These are phyloP conservation scores for Halenospora varia DNA, from an alignment of 495 filamentous ascomycete species.

Conservation along the genomic window DNA sequence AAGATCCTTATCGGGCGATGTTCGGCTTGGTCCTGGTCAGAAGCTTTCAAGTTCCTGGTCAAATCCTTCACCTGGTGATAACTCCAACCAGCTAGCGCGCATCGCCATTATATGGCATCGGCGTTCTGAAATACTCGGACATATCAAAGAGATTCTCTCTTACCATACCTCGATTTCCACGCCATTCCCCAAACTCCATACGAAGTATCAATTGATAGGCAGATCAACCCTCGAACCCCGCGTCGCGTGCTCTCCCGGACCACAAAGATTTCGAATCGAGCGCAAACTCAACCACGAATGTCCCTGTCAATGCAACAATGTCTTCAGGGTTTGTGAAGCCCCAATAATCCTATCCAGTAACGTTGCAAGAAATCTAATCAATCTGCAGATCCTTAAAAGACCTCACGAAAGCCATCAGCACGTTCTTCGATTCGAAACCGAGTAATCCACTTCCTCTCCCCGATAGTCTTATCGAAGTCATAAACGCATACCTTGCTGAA, in stretches of 20 bases:
- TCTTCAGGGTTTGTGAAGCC: neutral
- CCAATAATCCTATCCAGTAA: neutral
- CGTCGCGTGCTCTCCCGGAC: neutral
- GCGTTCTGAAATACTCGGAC: too few species aligned
- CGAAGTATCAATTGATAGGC: neutral
- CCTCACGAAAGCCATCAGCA: constrained; percentile 52
- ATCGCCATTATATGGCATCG: too few species aligned
- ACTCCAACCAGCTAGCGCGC: too few species aligned
- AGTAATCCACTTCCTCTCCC: constrained; percentile 52
- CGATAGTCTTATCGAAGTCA: constrained; percentile 49
- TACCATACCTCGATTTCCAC: too few species aligned
- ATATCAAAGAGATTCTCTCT: too few species aligned
- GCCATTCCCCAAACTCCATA: too few species aligned
- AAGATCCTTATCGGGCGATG: too few species aligned
- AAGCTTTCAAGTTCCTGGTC: too few species aligned
- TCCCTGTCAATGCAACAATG: neutral
- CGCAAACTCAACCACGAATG: neutral
- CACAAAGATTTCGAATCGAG: neutral
- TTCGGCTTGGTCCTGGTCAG: too few species aligned
- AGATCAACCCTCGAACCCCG: neutral
- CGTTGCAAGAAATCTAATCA: constrained; percentile 5
- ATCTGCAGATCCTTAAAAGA: constrained; percentile 53
- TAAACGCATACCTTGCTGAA: constrained; percentile 58
- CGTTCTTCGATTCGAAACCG: constrained; percentile 45
- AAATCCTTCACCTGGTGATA: too few species aligned